These are phyloP conservation scores for Trichosporon ovoides DNA, from an alignment of 1,284 basidiomycete species.

Conservation along the genomic window DNA sequence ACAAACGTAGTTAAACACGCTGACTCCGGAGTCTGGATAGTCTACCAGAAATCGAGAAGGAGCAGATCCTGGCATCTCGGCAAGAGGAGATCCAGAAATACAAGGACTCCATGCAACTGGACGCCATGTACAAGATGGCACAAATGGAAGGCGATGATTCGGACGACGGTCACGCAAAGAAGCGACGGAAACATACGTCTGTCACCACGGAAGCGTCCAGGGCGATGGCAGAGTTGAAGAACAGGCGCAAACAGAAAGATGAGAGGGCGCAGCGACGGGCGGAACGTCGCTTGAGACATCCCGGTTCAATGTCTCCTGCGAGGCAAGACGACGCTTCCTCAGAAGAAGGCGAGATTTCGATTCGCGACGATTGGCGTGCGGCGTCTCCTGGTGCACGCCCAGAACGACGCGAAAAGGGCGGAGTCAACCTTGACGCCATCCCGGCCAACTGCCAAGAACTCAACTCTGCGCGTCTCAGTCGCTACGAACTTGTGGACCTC, in stretches of 20 bases:
- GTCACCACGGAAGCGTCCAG: conserved; percentile 74
- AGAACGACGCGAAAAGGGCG: conserved; percentile 61
- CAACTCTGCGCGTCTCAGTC: conserved; percentile 71
- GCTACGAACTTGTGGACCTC: conserved; percentile 61
- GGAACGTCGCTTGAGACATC: conserved; percentile 56
- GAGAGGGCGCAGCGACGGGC: conserved; percentile 34
- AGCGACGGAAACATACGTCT: conserved; percentile 63
- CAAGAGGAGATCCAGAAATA: conserved; percentile 73
- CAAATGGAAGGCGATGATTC: conserved; percentile 47
- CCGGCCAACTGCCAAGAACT: conserved; percentile 61
- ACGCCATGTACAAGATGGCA: conserved; percentile 62
- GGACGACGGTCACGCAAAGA: conserved; percentile 45
- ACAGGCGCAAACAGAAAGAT: conserved; percentile 62
- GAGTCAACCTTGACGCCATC: conserved; percentile 59
- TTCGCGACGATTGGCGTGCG: conserved; percentile 56
- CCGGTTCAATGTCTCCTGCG: conserved; percentile 24
- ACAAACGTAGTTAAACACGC: not conserved
- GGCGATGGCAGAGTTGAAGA: conserved; percentile 76
- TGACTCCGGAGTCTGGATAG: conserved; percentile 59
- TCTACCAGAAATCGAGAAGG: conserved; percentile 81
- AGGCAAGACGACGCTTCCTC: conserved; percentile 32
- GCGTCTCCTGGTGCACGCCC: conserved; percentile 16
- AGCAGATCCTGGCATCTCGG: conserved; percentile 72
- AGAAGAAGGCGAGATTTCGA: conserved; percentile 65
- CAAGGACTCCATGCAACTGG: conserved; percentile 67